phyloP scores from a whole-genome alignment of 2,329 filamentous ascomycete genomes.

The Chrysosphaeria jannelii region DNA sequence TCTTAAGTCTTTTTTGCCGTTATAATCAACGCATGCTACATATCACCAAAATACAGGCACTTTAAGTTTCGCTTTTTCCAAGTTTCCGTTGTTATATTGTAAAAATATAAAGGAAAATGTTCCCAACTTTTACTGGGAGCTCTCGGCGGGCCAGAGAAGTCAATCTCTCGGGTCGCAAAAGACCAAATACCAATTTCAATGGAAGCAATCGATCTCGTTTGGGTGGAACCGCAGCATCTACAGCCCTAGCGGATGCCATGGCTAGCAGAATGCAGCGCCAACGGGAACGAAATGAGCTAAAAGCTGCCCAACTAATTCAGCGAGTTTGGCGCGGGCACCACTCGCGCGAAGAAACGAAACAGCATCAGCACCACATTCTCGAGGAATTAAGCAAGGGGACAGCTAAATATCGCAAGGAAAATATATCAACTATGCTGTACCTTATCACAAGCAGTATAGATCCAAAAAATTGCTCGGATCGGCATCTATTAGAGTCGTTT shows the following conservation, averaged over 20 bases:
- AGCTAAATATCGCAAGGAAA: no score
- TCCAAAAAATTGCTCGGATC: no score
- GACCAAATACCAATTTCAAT: no score
- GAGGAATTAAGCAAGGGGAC: no score
- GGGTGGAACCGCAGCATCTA: constrained; percentile 32
- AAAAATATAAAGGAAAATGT: constrained; percentile 27
- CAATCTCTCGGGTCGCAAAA: constrained; percentile 77
- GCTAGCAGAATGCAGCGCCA: constrained; percentile 60
- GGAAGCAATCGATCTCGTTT: constrained; percentile 26
- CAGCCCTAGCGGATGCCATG: constrained; percentile 59
- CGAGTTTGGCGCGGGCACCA: constrained; percentile 54
- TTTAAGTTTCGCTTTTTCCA: not conserved
- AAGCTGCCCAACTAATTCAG: constrained; percentile 47
- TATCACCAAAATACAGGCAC: not conserved
- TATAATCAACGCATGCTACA: not conserved
- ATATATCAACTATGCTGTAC: no score
- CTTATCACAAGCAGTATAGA: no score
- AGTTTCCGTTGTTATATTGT: not conserved
- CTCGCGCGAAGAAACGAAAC: constrained; percentile 25
- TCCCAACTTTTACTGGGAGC: constrained; percentile 69
- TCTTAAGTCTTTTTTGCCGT: not conserved
- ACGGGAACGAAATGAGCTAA: constrained; percentile 46
- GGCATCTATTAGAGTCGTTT: no score
- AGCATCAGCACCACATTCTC: constrained; percentile 25
- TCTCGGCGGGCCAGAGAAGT: constrained; percentile 69